These are phyloP conservation scores for Caloboletus inedulis DNA, from an alignment of 1,284 basidiomycete species.

Conservation along the genomic window DNA sequence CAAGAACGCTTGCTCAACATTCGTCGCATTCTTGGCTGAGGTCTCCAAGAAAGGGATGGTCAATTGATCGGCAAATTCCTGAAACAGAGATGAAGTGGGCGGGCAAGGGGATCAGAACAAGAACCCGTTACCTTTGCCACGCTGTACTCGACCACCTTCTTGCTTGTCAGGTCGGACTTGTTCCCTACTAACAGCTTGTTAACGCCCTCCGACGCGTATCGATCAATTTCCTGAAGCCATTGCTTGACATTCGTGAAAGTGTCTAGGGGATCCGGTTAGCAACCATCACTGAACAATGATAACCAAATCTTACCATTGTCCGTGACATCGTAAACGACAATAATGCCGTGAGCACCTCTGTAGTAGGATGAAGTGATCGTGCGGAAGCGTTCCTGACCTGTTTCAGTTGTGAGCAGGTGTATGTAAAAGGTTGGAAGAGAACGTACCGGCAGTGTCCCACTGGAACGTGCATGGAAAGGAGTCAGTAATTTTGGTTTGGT, in stretches of 20 bases:
- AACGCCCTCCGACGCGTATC: constrained; percentile 98
- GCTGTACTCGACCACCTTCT: constrained; percentile 99
- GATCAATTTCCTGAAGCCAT: constrained; percentile 99
- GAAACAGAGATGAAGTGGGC: constrained; percentile 6
- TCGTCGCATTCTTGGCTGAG: constrained; percentile 97
- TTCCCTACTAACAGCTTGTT: constrained; percentile 98
- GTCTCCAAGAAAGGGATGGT: constrained; percentile 98
- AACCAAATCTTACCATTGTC: constrained; percentile 72
- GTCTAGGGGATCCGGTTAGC: constrained; percentile 47
- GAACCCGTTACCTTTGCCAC: constrained; percentile 78
- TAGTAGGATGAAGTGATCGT: constrained; percentile 98
- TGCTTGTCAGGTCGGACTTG: constrained; percentile 96
- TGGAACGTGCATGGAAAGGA: constrained; percentile 13
- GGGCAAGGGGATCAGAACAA: not conserved
- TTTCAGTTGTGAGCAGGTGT: constrained; percentile 1
- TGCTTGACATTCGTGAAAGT: constrained; percentile 99
- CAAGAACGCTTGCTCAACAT: constrained; percentile 99
- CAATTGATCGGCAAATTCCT: constrained; percentile 97
- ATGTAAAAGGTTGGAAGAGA: not conserved
- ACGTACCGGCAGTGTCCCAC: constrained; percentile 93
- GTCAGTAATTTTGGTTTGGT: constrained; percentile 11
- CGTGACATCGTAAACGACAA: constrained; percentile 99
- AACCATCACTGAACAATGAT: constrained; percentile 5
- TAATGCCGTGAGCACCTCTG: constrained; percentile 94
- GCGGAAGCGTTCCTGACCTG: constrained; percentile 94